phyloP scores from a whole-genome alignment of 768 basidiomycete genomes.

The Melanogaster broomeanus region DNA sequence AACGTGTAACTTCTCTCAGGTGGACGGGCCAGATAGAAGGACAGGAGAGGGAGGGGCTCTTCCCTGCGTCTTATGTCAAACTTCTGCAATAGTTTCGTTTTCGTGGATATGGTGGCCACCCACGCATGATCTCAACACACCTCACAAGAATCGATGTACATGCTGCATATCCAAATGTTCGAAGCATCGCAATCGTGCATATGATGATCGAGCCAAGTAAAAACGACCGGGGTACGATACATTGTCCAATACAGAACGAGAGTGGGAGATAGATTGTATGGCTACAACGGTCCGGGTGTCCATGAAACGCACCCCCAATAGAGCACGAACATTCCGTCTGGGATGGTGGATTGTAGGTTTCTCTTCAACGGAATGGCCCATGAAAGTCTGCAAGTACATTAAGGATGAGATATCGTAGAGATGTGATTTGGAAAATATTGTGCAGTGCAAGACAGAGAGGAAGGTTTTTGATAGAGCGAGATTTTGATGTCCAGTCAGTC shows the following conservation, averaged over 20 bases:
- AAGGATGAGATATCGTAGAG: slow-evolving; percentile 21
- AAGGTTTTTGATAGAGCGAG: slow-evolving; percentile 22
- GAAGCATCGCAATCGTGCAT: slow-evolving; percentile 4
- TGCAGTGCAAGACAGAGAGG: slow-evolving; percentile 20
- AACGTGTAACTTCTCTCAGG: slow-evolving; percentile 39
- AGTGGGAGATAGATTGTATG: slow-evolving; percentile 28
- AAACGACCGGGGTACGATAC: slow-evolving; percentile 29
- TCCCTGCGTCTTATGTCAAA: slow-evolving; percentile 72
- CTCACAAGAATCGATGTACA: not conserved
- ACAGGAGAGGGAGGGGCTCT: slow-evolving; percentile 56
- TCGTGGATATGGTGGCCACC: not conserved
- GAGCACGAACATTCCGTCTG: too few relatives aligned
- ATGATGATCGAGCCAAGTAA: slow-evolving; percentile 19
- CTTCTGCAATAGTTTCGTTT: slow-evolving; percentile 38
- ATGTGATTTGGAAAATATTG: slow-evolving; percentile 27
- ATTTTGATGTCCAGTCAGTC: slow-evolving; percentile 20
- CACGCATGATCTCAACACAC: not conserved
- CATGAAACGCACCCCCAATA: slow-evolving; percentile 24
- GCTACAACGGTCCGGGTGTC: slow-evolving; percentile 27
- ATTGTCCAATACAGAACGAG: slow-evolving; percentile 34
- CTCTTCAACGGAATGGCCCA: slow-evolving; percentile 6
- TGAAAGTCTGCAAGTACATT: slow-evolving; percentile 25
- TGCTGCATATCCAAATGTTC: slow-evolving; percentile 4
- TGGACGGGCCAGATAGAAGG: slow-evolving; percentile 69
- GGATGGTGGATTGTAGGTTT: slow-evolving; percentile 5